Base-by-base conservation (phyloP, 73 alveolate genomes). In the Tetrahymena borealis region DNA sequence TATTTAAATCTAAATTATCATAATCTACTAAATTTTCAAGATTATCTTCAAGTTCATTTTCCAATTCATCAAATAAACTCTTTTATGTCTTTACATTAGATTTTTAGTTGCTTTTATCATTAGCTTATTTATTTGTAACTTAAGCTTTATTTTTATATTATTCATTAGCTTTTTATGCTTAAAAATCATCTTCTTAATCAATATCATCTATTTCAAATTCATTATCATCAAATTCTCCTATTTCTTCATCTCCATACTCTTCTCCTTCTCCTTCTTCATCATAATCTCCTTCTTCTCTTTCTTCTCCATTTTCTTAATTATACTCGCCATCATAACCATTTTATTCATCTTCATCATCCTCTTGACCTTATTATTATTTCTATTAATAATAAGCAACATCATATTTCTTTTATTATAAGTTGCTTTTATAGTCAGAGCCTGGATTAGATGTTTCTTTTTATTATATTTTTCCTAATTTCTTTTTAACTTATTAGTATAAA, bases 1-100 rank as follows among this genome's bases (percentile, higher is more conserved):
- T 96, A 79, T 96, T 96, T 7, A 96, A 91, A 60, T 96, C 93
- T 43, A 31, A 78, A 35, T 91, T 92, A 38, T 94, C 42, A 90
- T 94, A 94, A 39, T 96, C 97, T 24, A 60, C 38, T 28, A 60
- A 60, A 60, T 60, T 60, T 24, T 60, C 38, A 10, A 60, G 28
- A 60, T 60, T 60, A 15, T 60, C 85, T 9, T 60, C 85, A 32
- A 60, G 9, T 20, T 60, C 85, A 60, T 60, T 60, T 60, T 60
- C 85, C 28, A 60, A 60, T 60, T 60, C n/a, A 20, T 60, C 85
- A 60, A 60, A 60, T 1, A 60, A 35, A 60, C 9, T 60, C 28
- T 60, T 60, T 60, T 60, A 60, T 0, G n/a, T 13, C 13, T 60
- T 24, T 35, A 60, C 10, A n/a, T 60, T 60, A 15, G 33, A 0